These are phyloP conservation scores for Botrytis fabae DNA, from an alignment of 2,329 filamentous ascomycete species.

Conservation along the genomic window DNA sequence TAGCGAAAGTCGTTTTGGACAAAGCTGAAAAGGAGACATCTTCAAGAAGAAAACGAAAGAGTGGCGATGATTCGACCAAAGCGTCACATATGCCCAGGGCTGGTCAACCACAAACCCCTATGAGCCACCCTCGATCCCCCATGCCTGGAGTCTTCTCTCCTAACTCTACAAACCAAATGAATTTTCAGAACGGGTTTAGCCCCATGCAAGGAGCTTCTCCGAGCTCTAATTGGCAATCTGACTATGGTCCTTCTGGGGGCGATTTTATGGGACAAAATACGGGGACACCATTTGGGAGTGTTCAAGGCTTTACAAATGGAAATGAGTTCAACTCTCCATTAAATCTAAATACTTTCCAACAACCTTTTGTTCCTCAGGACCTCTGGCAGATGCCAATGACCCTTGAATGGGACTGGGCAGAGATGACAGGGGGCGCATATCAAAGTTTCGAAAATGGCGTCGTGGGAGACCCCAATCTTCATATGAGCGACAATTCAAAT, in stretches of 20 bases:
- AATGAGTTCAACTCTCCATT: slow-evolving; percentile 38
- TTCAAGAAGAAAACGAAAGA: slow-evolving; percentile 78
- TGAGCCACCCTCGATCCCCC: slow-evolving; percentile 31
- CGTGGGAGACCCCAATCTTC: slow-evolving; percentile 34
- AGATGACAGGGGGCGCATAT: slow-evolving; percentile 66
- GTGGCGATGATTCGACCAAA: slow-evolving; percentile 49
- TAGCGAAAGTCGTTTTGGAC: slow-evolving; percentile 86
- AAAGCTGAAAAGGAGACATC: slow-evolving; percentile 79
- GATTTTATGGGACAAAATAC: slow-evolving; percentile 35
- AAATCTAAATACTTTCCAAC: slow-evolving; percentile 60
- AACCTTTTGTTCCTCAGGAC: slow-evolving; percentile 89
- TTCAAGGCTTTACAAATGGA: slow-evolving; percentile 33
- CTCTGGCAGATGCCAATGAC: slow-evolving; percentile 96
- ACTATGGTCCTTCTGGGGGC: slow-evolving; percentile 27
- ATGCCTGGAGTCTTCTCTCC: slow-evolving; percentile 38
- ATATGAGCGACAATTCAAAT: slow-evolving; percentile 34
- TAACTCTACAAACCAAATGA: slow-evolving; percentile 30
- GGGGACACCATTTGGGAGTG: slow-evolving; percentile 37
- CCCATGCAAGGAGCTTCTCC: slow-evolving; percentile 34
- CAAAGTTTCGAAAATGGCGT: slow-evolving; percentile 62
- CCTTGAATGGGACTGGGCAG: slow-evolving; percentile 74
- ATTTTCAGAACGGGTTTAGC: slow-evolving; percentile 36
- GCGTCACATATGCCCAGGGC: slow-evolving; percentile 24
- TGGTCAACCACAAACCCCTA: slow-evolving; percentile 32
- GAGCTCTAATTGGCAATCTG: slow-evolving; percentile 30